These are phyloP conservation scores for Ottelia alismoides DNA, from an alignment of 106 monocot species.

Conservation along the genomic window DNA sequence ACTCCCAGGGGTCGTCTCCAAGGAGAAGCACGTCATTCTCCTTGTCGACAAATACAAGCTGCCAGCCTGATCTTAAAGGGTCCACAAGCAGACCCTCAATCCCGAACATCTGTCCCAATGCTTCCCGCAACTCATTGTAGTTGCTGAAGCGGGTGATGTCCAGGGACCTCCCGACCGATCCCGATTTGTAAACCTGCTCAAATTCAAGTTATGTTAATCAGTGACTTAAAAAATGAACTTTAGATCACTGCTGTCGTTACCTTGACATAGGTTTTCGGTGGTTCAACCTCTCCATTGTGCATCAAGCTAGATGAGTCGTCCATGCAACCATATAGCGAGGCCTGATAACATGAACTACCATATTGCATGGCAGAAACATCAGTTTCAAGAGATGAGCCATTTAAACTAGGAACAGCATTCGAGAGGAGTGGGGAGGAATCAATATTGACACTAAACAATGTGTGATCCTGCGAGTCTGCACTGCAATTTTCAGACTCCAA, in stretches of 20 bases:
- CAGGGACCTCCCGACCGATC: slow-evolving; percentile 87
- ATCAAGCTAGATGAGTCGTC: slow-evolving; percentile 71
- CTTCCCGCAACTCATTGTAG: slow-evolving; percentile 80
- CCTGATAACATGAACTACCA: slow-evolving; percentile 45
- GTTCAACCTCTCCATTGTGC: slow-evolving; percentile 47
- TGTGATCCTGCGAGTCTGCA: slow-evolving; percentile 44
- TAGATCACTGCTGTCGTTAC: slow-evolving; percentile 16
- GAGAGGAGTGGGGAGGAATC: slow-evolving; percentile 61
- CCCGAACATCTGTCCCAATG: slow-evolving; percentile 94
- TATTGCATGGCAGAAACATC: slow-evolving; percentile 30
- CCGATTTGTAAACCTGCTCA: slow-evolving; percentile 83
- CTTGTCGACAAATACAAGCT: slow-evolving; percentile 99
- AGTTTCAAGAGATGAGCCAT: slow-evolving; percentile 19
- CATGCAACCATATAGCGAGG: slow-evolving; percentile 55
- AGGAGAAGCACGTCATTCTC: slow-evolving; percentile 99
- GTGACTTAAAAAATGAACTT: neutral
- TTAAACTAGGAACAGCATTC: slow-evolving; percentile 36
- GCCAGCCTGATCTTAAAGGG: slow-evolving; percentile 99
- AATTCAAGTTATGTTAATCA: neutral
- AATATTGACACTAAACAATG: slow-evolving; percentile 65
- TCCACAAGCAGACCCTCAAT: slow-evolving; percentile 98
- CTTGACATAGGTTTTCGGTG: slow-evolving; percentile 76
- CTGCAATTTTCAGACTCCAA: slow-evolving; percentile 37
- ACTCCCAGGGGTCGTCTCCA: slow-evolving; percentile 99
- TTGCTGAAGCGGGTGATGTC: slow-evolving; percentile 93